Base-by-base conservation (phyloP, 306 rosid genomes). In the Senna siamea region DNA sequence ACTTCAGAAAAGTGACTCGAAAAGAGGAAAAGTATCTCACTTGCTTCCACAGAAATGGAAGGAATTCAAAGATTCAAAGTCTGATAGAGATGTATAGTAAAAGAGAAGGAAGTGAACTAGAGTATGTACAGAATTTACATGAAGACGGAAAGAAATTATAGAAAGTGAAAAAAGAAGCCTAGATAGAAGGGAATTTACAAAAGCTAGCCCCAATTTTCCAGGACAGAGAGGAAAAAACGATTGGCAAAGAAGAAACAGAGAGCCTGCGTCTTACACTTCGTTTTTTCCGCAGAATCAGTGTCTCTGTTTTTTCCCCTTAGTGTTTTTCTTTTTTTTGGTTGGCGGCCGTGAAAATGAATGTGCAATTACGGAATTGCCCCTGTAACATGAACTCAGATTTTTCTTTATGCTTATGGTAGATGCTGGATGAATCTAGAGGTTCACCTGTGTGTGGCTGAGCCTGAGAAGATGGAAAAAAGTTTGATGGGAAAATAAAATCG, bases 161-260 rank as follows among this genome's bases (percentile, higher is more conserved):
- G 9, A 11, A 41, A 23, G 10, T 13, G 41, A 14, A 53, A 5
- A 35, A 37, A 72, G 66, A 67, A 32, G 18, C 60, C 63, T 73
- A 32, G 67, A 44, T 22, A 44, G 74, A 70, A 75, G 47, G 50
- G 76, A 80, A 79, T 62, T 83, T 74, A 75, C 85, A 76, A 76
- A 46, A 8, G 55, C 32, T 51, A 65, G 64, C 66, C 34, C 83
- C 69, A 60, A 59, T 23, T 62, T 63, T 17, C 12, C 20, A 78
- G 72, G 78, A 76, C 28, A 79, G 80, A 78, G 66, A 69, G 87
- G 82, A 88, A 83, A 85, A 88, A 73, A 85, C 77, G 91, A 28
- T 61, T 10, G 32, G 76, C 75, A 78, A 71, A 15, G 56, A 69
- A 37, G 59, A 59, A 85, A 77, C 47, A 28, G 64, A 72, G 74